phyloP scores from a whole-genome alignment of 371 early-diverging fungal genomes.

The Actinomortierella wolfii region DNA sequence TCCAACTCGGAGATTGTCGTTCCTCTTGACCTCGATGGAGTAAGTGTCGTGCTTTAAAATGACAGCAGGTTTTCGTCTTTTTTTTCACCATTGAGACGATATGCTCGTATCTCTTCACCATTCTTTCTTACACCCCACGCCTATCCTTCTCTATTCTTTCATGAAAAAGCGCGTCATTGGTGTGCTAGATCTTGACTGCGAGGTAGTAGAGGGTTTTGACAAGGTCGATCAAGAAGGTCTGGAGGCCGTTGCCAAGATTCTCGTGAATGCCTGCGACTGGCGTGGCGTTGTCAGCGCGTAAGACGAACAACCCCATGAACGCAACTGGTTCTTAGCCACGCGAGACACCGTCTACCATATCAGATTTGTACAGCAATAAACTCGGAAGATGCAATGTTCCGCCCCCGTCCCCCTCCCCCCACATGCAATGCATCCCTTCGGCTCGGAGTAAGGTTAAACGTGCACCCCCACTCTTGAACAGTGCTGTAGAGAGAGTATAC shows the following conservation, averaged over 20 bases:
- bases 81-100: too few species aligned
- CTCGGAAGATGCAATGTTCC: too few species aligned
- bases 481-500: too few species aligned
- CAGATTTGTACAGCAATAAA: background rate
- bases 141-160: conserved; percentile 4
- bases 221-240: conserved; percentile 75
- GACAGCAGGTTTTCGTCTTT: conserved; percentile 5
- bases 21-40: conserved; percentile 70
- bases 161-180: conserved; percentile 64
- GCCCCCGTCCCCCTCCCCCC: too few species aligned
- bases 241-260: conserved; percentile 67
- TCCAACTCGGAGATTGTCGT: conserved; percentile 90
- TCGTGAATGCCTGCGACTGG: conserved; percentile 71
- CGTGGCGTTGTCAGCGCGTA: conserved; percentile 17
- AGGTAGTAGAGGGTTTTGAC: conserved; percentile 74
- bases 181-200: conserved; percentile 88
- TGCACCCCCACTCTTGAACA: too few species aligned
- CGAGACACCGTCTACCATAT: too few species aligned
- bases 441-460: too few species aligned
- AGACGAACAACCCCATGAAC: background rate
- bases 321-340: too few species aligned
- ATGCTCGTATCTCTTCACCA: too few species aligned
- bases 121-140: background rate
- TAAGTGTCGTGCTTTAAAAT: too few species aligned
- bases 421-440: background rate